Evolutionary conservation across 345 rosid genomes (phyloP), one percentile per base, ranked within the genome.

Genomic region (Litchi chinensis): DNA sequence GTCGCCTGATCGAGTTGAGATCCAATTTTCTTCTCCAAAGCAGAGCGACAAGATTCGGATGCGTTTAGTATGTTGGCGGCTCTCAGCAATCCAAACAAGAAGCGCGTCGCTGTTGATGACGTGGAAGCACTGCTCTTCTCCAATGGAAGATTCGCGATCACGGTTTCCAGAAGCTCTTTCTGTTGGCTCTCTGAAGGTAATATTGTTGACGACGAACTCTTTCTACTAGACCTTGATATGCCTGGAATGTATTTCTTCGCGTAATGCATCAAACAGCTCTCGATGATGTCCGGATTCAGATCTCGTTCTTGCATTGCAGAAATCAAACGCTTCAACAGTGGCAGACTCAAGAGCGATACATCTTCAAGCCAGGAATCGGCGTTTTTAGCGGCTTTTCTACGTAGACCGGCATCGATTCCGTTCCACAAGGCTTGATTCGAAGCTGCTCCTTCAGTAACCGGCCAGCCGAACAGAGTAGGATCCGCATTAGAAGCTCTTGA

Each of bases 391-490:
- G 57, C 69, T 37, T 83, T 89, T 56, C 89, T 68, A 5, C 91
- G 83, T 41, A 80, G 52, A 43, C 80, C 86, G 21, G 85, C 79
- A 43, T 92, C 93, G 71, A 88, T 88, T 40, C 90, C 93, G 66
- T 89, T 83, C 89, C 91, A 85, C 32, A 87, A 80, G 3, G 85
- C 83, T 62, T 83, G 86, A 68, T 82, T 87, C 68, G 88, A 71
- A 15, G 82, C 52, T 2, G 75, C 68, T 65, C 65, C 84, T 40
- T 83, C 95, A 63, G 77, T 91, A 6, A 96, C 97, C 0, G 99
- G 99, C 99, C 99, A 94, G 16, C 99, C 99, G 68, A 94, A 91
- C 67, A 93, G 80, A 0, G 94, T 78, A 0, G 93, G 93, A 76
- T 94, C 97, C 5, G 92, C 86, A 56, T 91, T 76, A 48, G 97